Evolutionary conservation across 139 green algal species (phyloP).

Genomic region (Pedinophyceae sp.): DNA sequence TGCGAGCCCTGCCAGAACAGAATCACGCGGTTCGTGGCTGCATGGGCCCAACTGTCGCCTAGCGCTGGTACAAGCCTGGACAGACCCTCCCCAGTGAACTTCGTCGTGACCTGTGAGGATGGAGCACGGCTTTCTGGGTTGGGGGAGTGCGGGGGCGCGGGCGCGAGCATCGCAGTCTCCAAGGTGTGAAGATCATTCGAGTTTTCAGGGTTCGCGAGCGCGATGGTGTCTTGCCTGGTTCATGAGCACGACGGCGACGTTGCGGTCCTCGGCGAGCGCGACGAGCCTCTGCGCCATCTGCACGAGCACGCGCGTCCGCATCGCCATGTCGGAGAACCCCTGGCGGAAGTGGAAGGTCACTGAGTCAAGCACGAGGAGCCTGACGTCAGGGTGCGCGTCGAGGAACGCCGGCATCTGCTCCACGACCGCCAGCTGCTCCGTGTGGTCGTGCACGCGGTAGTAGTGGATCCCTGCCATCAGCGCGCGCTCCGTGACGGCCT

Average conservation of each 20-base stretch:
- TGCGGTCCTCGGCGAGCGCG: constrained; percentile 34
- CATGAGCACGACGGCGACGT: constrained; percentile 65
- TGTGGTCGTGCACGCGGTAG: constrained; percentile 51
- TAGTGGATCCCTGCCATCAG: constrained; percentile 54
- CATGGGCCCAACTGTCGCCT: constrained; percentile 73
- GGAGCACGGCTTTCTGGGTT: neutral
- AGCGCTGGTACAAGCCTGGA: neutral
- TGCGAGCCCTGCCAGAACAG: constrained; percentile 46
- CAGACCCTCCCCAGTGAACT: neutral
- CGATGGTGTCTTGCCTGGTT: constrained; percentile 78
- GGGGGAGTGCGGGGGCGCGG: neutral
- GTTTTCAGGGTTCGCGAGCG: constrained; percentile 19
- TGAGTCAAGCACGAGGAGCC: constrained; percentile 68
- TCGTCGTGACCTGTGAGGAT: neutral
- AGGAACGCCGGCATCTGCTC: constrained; percentile 39
- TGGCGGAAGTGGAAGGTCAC: constrained; percentile 86
- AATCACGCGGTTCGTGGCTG: constrained; percentile 57
- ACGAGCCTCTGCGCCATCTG: constrained; percentile 66
- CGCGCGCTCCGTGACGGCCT: constrained; percentile 18
- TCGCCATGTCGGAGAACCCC: constrained; percentile 57
- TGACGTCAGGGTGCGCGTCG: constrained; percentile 26
- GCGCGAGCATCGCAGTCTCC: too few relatives aligned
- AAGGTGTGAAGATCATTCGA: constrained; percentile 12
- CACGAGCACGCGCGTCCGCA: constrained; percentile 48
- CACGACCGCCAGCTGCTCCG: constrained; percentile 57